Conservation (phyloP, 352 stramenopile genomes). For the Phytophthora cajani region DNA sequence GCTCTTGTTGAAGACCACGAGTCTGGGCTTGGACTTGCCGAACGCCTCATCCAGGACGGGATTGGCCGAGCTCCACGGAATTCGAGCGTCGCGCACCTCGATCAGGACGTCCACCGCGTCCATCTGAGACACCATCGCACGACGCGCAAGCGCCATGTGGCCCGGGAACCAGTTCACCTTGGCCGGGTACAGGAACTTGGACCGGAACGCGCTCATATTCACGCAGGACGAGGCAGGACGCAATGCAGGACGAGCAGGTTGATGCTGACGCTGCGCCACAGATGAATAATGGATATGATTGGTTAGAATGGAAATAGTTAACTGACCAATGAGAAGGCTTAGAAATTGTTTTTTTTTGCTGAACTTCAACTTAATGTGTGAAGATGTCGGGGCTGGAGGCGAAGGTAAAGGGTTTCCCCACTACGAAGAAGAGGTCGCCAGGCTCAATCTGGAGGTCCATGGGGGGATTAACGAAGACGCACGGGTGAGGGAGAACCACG, state of each 20-base stretch:
- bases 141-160: constrained; percentile 83
- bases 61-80: constrained; percentile 86
- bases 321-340: background rate
- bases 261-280: constrained; percentile 11
- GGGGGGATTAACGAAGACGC: constrained; percentile 69
- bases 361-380: constrained; percentile 20
- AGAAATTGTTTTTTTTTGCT: background rate
- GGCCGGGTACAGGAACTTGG: constrained; percentile 76
- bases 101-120: constrained; percentile 85
- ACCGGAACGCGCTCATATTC: constrained; percentile 72
- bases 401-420: constrained; percentile 70
- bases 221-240: constrained; percentile 12
- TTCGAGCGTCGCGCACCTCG: constrained; percentile 84
- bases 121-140: constrained; percentile 84
- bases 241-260: background rate
- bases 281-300: constrained; percentile 15
- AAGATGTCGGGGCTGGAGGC: constrained; percentile 44
- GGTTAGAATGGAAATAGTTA: constrained; percentile 3
- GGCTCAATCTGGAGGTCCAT: constrained; percentile 62
- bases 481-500: constrained; percentile 66
- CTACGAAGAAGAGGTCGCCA: constrained; percentile 73
- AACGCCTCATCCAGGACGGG: constrained; percentile 81
- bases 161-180: constrained; percentile 92
- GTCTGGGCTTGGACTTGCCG: constrained; percentile 75
- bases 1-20: constrained; percentile 91